A percentile compares a stretch with the other conserved stretches of the same genome.
Evolutionary conservation across 2,329 filamentous ascomycete genomes (phyloP).

Genomic region (Ascochyta rabiei): DNA sequence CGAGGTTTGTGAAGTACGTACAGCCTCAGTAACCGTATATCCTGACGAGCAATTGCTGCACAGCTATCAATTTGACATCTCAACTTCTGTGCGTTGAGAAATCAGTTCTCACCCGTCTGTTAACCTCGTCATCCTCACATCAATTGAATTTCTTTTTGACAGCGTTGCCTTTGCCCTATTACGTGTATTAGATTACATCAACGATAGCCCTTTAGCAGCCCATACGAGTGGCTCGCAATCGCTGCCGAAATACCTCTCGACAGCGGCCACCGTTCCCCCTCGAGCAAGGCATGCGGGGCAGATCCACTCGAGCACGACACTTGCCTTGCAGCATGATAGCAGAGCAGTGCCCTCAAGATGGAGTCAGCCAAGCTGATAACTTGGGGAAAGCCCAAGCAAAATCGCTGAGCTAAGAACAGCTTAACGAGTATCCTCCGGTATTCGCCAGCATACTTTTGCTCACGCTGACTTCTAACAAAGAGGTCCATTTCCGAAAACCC

Average conservation of each 20-base stretch:
- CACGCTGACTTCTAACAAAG: constrained; percentile 37
- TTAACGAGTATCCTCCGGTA: constrained; percentile 50
- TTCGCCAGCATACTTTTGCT: constrained; percentile 21
- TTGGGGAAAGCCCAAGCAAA: constrained; percentile 46
- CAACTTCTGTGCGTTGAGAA: neutral
- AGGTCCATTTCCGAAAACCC: constrained; percentile 49
- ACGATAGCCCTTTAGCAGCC: constrained; percentile 35
- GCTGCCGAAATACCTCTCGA: constrained; percentile 4
- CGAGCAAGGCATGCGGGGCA: neutral
- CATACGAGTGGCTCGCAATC: constrained; percentile 34
- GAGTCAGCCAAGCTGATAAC: constrained; percentile 72
- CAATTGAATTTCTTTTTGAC: no score
- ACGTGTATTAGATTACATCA: neutral
- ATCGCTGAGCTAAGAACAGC: constrained; percentile 51
- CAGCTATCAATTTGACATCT: neutral
- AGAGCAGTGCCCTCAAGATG: constrained; percentile 69
- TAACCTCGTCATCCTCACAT: neutral
- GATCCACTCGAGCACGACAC: neutral
- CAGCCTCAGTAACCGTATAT: no score
- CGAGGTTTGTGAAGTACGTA: neutral
- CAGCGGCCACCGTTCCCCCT: constrained; percentile 10
- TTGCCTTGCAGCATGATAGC: constrained; percentile 27
- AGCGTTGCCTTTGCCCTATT: neutral
- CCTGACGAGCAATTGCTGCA: neutral
- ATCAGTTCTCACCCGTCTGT: neutral